These are phyloP conservation scores for Cryphonectria carpinicola DNA, from an alignment of 2,329 filamentous ascomycete species.

Conservation along the genomic window DNA sequence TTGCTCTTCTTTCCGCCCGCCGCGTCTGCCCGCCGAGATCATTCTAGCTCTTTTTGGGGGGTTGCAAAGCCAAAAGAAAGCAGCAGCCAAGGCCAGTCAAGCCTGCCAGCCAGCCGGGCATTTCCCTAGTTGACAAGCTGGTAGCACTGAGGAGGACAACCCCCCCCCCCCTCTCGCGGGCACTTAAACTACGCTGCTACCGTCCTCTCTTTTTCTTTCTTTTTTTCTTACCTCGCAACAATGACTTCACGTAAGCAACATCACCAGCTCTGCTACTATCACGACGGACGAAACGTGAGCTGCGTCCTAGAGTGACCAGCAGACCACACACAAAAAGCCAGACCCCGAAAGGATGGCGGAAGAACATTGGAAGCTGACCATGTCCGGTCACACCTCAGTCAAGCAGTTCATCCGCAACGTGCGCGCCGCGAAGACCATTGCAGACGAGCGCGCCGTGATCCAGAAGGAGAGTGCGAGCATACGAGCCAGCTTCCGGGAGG, in stretches of 20 bases:
- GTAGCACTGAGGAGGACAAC: background rate
- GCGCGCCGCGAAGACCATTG: slow-evolving; percentile 96
- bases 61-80: background rate
- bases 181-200: slow-evolving; percentile 2
- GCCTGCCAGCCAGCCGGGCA: background rate
- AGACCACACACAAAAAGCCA: background rate
- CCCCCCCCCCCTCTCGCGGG: slow-evolving; percentile 10
- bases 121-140: background rate
- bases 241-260: slow-evolving; percentile 40
- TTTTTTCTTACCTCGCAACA: slow-evolving; percentile 23
- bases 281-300: background rate
- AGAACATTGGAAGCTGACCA: slow-evolving; percentile 26
- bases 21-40: background rate
- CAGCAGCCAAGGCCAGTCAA: background rate
- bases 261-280: background rate
- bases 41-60: background rate
- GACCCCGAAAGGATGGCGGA: slow-evolving; percentile 8
- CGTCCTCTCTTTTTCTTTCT: background rate
- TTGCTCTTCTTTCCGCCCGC: background rate
- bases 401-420: slow-evolving; percentile 99
- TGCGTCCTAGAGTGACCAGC: background rate
- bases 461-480: slow-evolving; percentile 99
- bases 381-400: slow-evolving; percentile 58
- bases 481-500: slow-evolving; percentile 94
- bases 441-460: slow-evolving; percentile 96